Evolutionary conservation across 345 rosid species (phyloP), one percentile per base, ranked within the genome.

Genomic region (Eucalyptus regnans): DNA sequence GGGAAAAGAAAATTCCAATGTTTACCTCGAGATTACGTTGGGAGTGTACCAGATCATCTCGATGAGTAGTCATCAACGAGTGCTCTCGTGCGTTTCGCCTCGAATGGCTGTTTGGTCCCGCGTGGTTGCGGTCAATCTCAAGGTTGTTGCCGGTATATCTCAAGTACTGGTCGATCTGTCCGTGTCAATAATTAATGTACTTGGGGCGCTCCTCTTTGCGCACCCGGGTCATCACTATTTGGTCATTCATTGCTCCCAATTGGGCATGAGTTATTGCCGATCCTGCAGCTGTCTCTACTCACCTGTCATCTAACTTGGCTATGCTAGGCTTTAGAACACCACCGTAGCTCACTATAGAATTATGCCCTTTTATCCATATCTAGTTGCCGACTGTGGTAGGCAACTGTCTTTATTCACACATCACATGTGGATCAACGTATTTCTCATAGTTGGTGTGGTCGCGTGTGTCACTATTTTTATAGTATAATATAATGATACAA

Each of bases 151-250:
- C 11, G 12, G 1, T 22, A 22, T 23, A 8, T 56, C 27, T 22
- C 60, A 25, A 56, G 23, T 0, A 56, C 62, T 2, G 0, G 1
- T 56, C 12, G 0, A 56, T 56, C 6, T 56, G 27, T 4, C 62
- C 62, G 4, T 22, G 27, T 56, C 62, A 56, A 56, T 10, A 56
- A 8, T 56, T 2, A 23, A 29, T 56, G 62, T 56, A 9, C 62
- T 9, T 56, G 62, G 62, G 62, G 27, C 3, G 62, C 29, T 56
- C 29, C 62, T 12, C 12, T 56, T 56, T 56, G 62, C 29, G 5
- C 29, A 4, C 62, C 62, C 5, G 0, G 4, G 62, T 56, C 29
- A 9, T 56, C 62, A 56, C 12, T 56, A 9, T 23, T 56, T 56
- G 62, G 62, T 23, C 29, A 22, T 56, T 4, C 27, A 9, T 56